A percentile compares a stretch with the other conserved stretches of the same genome.
Conservation (phyloP, 2,329 filamentous ascomycete genomes). For the Colletotrichum godetiae region DNA sequence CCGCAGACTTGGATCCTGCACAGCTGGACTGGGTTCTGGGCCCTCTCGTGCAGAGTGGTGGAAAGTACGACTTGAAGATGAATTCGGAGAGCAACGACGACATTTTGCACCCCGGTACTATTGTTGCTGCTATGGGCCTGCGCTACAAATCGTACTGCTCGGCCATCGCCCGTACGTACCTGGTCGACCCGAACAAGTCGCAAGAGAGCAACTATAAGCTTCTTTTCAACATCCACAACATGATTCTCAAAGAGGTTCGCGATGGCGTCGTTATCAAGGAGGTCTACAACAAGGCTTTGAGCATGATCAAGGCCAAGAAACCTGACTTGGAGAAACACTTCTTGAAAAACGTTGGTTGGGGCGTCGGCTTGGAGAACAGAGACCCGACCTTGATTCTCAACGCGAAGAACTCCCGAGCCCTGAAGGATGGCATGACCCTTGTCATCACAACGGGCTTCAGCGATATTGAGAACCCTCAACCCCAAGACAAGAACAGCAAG, state of each 20-base stretch:
- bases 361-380: constrained; percentile 91
- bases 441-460: constrained; percentile 90
- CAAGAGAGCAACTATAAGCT: constrained; percentile 96
- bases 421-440: constrained; percentile 98
- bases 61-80: constrained; percentile 92
- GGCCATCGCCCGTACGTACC: constrained; percentile 90
- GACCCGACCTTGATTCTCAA: constrained; percentile 87
- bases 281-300: constrained; percentile 88
- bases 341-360: constrained; percentile 89
- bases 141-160: constrained; percentile 97
- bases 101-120: constrained; percentile 88
- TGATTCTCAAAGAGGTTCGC: constrained; percentile 90
- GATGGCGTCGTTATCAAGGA: constrained; percentile 91
- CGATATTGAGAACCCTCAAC: constrained; percentile 86
- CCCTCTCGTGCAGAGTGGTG: constrained; percentile 93
- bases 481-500: constrained; percentile 90
- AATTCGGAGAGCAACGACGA: constrained; percentile 83
- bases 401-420: constrained; percentile 81
- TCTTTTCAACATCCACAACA: constrained; percentile 83
- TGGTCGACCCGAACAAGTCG: constrained; percentile 96
- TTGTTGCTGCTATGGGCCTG: constrained; percentile 90
- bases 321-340: constrained; percentile 97
- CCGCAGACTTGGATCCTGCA: constrained; percentile 84
- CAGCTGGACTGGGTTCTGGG: constrained; percentile 96
- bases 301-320: constrained; percentile 86